Evolutionary conservation across 352 stramenopile genomes (phyloP), one percentile per base, ranked within the genome.

Genomic region (Blastocystis sp.): DNA sequence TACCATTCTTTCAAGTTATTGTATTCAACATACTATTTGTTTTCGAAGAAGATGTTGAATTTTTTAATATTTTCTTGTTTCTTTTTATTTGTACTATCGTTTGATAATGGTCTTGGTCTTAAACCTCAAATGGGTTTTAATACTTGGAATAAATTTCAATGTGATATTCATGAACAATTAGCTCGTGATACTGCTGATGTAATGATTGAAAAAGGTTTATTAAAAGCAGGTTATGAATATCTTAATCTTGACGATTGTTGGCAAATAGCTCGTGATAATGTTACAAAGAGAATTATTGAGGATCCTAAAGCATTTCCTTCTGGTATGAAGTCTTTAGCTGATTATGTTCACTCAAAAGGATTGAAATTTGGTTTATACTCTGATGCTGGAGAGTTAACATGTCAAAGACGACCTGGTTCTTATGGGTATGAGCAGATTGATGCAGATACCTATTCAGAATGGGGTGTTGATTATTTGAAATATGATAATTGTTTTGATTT

Each of bases 391-490:
- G 28, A 21, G 13, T 64, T 31, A 28, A 69, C 65, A 10, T 69
- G 65, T 40, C 65, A 28, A n/a, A 56, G 64, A 16, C 56, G 28
- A 11, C 65, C 65, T 4, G 64, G 48, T 3, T 64, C 19, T 9
- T 39, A 58, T 6, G 28, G 30, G 21, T 55, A 66, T 44, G 56
- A 73, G 66, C 67, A 72, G 52, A 65, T 34, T 11, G 28, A 73
- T 3, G 49, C 68, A 47, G 11, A 72, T 55, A 21, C 67, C 68
- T 68, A 43, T 69, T 58, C 62, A 16, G 49, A n/a, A 5, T 68
- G 62, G 62, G 59, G 9, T 4, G 7, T 68, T 6, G 62, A 68
- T 64, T 68, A 66, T 30, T 4, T 68, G 28, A 68, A 68, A 44
- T 5, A 58, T 4, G 62, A 68, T 55, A 68, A 46, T 27, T 68